A percentile compares a stretch with the other conserved stretches of the same genome.
Conservation (phyloP, 2,329 filamentous ascomycete species). For the Claviceps citrina region DNA sequence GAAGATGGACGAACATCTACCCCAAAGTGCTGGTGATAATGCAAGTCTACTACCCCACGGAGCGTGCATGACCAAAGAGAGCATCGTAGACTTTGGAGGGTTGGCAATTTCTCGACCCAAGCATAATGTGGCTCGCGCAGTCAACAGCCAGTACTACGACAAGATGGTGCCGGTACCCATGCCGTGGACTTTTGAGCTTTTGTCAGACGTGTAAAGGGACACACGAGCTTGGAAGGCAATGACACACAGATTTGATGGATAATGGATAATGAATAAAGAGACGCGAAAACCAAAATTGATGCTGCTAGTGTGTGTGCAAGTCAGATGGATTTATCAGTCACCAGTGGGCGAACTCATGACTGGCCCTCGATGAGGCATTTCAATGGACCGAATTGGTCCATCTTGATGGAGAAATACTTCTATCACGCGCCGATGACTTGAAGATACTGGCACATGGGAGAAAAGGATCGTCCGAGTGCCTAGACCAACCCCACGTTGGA, state of each 20-base stretch:
- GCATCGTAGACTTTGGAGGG: constrained; percentile 15
- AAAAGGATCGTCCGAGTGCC: too few species aligned
- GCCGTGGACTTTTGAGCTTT: constrained; percentile 30
- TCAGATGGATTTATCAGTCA: too few species aligned
- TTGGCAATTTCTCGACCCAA: background rate
- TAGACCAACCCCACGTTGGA: constrained; percentile 46
- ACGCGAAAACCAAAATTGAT: too few species aligned
- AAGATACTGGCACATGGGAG: too few species aligned
- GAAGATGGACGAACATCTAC: background rate
- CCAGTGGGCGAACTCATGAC: too few species aligned
- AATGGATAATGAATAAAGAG: too few species aligned
- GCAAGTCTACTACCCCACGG: background rate
- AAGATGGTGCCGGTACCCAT: constrained; percentile 47
- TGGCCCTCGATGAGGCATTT: too few species aligned
- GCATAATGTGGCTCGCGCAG: background rate
- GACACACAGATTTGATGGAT: background rate
- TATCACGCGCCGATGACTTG: too few species aligned
- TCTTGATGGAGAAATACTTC: too few species aligned
- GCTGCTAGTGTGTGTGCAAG: too few species aligned
- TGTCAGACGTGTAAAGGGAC: constrained; percentile 27
- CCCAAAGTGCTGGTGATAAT: background rate
- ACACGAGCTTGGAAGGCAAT: background rate
- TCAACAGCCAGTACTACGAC: constrained; percentile 43
- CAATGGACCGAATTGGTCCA: too few species aligned
- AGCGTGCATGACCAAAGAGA: constrained; percentile 1